Evolutionary conservation across 805 yeast species (phyloP).

Genomic region (Candida morakotiae): DNA sequence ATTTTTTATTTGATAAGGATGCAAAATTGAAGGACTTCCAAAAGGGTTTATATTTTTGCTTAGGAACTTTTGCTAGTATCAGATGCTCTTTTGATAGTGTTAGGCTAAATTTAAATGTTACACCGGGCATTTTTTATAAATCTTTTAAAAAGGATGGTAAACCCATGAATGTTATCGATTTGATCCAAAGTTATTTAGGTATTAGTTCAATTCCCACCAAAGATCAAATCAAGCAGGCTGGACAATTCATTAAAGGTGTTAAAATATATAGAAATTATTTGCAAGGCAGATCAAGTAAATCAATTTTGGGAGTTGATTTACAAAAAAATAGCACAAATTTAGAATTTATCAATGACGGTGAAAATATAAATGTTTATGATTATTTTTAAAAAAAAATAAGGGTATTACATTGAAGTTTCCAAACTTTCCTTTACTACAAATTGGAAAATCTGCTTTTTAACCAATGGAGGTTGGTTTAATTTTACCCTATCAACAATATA

Average conservation of each 20-base stretch:
- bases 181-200: slow-evolving; percentile 6
- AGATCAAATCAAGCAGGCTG: slow-evolving; percentile 3
- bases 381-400: slow-evolving; percentile 7
- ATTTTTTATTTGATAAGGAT: slow-evolving; percentile 8
- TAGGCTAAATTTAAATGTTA: slow-evolving; percentile 7
- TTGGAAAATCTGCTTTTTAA: slow-evolving; percentile 6
- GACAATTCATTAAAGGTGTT: slow-evolving; percentile 7
- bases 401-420: slow-evolving; percentile 4
- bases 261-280: slow-evolving; percentile 7
- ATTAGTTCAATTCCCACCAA: slow-evolving; percentile 1
- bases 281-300: slow-evolving; percentile 1
- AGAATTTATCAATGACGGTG: slow-evolving; percentile 5
- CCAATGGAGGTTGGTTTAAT: slow-evolving; percentile 9
- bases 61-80: slow-evolving; percentile 9
- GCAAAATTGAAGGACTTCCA: slow-evolving; percentile 3
- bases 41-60: slow-evolving; percentile 5
- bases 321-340: slow-evolving; percentile 4
- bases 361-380: slow-evolving; percentile 2
- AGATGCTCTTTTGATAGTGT: slow-evolving; percentile 8
- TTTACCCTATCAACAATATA: slow-evolving; percentile 8
- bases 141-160: slow-evolving; percentile 6
- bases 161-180: slow-evolving; percentile 8
- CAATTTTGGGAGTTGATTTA: slow-evolving; percentile 7
- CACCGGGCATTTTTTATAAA: slow-evolving; percentile 9
- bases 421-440: slow-evolving; percentile 5